phyloP scores from a whole-genome alignment of 768 basidiomycete species.

The Suillus brevipes region DNA sequence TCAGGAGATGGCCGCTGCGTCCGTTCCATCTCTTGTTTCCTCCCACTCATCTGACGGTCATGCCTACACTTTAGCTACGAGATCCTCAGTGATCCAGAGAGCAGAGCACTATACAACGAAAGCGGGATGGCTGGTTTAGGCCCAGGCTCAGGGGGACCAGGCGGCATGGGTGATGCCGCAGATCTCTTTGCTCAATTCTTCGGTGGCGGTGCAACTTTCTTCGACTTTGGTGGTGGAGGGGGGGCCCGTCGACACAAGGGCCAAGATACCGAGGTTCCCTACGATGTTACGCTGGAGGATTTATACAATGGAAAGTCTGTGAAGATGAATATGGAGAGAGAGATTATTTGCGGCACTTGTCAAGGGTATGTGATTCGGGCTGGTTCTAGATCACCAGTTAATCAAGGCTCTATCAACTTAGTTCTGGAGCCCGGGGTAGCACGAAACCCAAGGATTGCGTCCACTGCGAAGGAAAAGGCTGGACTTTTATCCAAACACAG shows the following conservation, averaged over 20 bases:
- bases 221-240: conserved; percentile 66
- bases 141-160: conserved; percentile 43
- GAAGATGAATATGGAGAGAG: conserved; percentile 87
- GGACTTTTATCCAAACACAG: conserved; percentile 59
- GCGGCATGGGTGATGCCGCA: conserved; percentile 49
- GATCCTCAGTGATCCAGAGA: conserved; percentile 69
- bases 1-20: conserved; percentile 90
- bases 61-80: conserved; percentile 60
- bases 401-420: conserved; percentile 29
- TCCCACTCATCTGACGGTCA: conserved; percentile 12
- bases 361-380: conserved; percentile 57
- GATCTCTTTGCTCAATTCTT: conserved; percentile 82
- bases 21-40: conserved; percentile 32
- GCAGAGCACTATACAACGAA: conserved; percentile 70
- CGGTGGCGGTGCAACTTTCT: conserved; percentile 53
- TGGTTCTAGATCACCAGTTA: conserved; percentile 10
- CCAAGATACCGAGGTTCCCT: conserved; percentile 72
- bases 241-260: conserved; percentile 55
- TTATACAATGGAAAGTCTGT: conserved; percentile 89
- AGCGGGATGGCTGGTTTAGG: conserved; percentile 72
- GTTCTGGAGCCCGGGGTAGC: conserved; percentile 78
- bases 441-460: conserved; percentile 85
- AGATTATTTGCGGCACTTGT: conserved; percentile 75
- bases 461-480: conserved; percentile 84
- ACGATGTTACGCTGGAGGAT: conserved; percentile 89